phyloP scores from a whole-genome alignment of 306 rosid genomes.

The Cicer arietinum region DNA sequence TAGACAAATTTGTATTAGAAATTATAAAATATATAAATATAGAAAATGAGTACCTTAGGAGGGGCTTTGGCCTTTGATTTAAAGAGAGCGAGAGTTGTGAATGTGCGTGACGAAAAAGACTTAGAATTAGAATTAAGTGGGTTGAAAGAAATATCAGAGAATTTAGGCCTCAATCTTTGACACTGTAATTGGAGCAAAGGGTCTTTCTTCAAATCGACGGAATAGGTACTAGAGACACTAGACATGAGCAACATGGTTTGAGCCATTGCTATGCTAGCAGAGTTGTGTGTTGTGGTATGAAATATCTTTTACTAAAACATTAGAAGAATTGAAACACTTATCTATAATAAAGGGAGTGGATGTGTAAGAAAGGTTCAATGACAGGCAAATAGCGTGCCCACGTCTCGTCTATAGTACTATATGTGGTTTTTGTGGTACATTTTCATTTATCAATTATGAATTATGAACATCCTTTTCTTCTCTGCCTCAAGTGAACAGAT shows the following conservation, averaged over 20 bases:
- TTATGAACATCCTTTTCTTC: conserved; percentile 28
- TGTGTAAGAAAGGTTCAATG: conserved; percentile 41
- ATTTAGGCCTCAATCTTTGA: conserved; percentile 68
- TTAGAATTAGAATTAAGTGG: conserved; percentile 51
- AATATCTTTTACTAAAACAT: conserved; percentile 19
- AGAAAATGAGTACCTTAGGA: conserved; percentile 61
- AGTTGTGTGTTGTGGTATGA: not conserved
- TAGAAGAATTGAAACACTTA: conserved; percentile 21
- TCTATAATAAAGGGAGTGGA: conserved; percentile 62
- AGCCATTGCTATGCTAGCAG: conserved; percentile 58
- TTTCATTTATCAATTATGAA: not conserved
- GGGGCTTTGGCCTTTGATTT: conserved; percentile 87
- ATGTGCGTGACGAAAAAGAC: conserved; percentile 46
- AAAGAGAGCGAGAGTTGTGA: conserved; percentile 67
- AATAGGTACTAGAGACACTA: conserved; percentile 63
- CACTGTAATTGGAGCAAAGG: conserved; percentile 60
- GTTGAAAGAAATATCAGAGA: conserved; percentile 53
- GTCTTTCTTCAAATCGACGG: conserved; percentile 60
- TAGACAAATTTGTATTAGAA: not conserved
- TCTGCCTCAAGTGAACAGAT: conserved; percentile 26
- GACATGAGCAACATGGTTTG: conserved; percentile 87
- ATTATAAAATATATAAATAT: not conserved
- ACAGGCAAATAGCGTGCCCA: conserved; percentile 74
- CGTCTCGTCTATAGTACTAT: conserved; percentile 53
- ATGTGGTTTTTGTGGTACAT: conserved; percentile 47